A percentile compares a stretch with the other conserved stretches of the same genome.
phyloP scores from a whole-genome alignment of 1,284 basidiomycete species.

The Laetiporus sulphureus region DNA sequence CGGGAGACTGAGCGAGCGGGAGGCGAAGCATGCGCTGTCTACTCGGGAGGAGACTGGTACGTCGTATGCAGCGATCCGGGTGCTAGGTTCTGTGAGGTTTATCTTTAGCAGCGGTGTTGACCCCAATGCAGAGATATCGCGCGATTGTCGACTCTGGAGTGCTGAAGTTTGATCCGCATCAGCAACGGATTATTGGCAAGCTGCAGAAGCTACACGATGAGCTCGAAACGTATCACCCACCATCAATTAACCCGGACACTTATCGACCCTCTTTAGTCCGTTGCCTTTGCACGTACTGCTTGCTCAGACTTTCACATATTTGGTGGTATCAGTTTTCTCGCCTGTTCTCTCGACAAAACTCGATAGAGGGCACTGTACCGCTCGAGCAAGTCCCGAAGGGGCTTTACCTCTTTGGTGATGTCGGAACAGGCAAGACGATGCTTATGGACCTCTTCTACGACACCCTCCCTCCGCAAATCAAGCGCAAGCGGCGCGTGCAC shows the following conservation, averaged over 20 bases:
- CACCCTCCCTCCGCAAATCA: slow-evolving; percentile 75
- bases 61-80: too few species aligned
- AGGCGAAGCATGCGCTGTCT: too few species aligned
- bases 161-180: slow-evolving; percentile 77
- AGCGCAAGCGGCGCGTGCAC: slow-evolving; percentile 82
- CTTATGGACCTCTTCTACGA: slow-evolving; percentile 98
- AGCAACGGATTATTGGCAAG: slow-evolving; percentile 77
- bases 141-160: slow-evolving; percentile 66
- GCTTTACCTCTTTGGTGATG: slow-evolving; percentile 95
- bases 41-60: too few species aligned
- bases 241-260: slow-evolving; percentile 41
- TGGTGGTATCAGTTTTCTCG: slow-evolving; percentile 48
- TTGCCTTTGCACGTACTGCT: too few species aligned
- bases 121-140: slow-evolving; percentile 70
- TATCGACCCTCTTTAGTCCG: slow-evolving; percentile 24
- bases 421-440: slow-evolving; percentile 98
- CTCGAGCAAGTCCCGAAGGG: slow-evolving; percentile 71
- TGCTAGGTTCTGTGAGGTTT: too few species aligned
- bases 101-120: slow-evolving; percentile 10
- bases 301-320: too few species aligned
- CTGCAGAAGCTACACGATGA: slow-evolving; percentile 79
- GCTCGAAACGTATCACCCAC: slow-evolving; percentile 68
- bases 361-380: slow-evolving; percentile 30
- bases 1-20: too few species aligned
- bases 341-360: slow-evolving; percentile 43